These are phyloP conservation scores for Nicotiana otophora DNA, from an alignment of 257 asterid species.

Conservation along the genomic window DNA sequence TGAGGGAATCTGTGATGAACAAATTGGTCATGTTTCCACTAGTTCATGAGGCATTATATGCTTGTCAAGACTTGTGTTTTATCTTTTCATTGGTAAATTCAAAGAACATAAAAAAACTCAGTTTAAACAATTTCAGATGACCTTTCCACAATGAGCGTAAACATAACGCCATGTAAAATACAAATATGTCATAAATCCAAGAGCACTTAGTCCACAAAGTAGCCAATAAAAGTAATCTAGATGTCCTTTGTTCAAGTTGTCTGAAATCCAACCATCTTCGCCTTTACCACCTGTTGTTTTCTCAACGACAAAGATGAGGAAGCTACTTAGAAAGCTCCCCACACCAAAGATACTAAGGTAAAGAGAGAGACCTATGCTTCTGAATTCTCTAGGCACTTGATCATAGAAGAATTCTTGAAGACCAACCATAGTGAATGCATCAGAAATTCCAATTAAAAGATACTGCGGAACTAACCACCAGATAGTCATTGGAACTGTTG, in stretches of 20 bases:
- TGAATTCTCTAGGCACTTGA: slow-evolving; percentile 51
- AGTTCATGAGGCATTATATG: too few relatives aligned
- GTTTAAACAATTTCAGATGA: background rate
- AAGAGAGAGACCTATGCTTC: slow-evolving; percentile 48
- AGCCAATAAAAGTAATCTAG: slow-evolving; percentile 70
- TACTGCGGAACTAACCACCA: slow-evolving; percentile 73
- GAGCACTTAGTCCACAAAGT: slow-evolving; percentile 38
- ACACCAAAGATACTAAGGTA: slow-evolving; percentile 48
- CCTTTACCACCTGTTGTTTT: slow-evolving; percentile 30
- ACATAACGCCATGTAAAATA: slow-evolving; percentile 34
- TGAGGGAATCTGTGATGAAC: too few relatives aligned
- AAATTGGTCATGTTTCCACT: too few relatives aligned
- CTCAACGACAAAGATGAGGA: slow-evolving; percentile 43
- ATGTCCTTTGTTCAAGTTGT: slow-evolving; percentile 62
- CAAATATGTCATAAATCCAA: slow-evolving; percentile 26
- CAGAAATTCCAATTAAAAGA: slow-evolving; percentile 39
- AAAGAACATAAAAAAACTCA: background rate
- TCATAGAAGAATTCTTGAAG: slow-evolving; percentile 68
- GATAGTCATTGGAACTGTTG: slow-evolving; percentile 50
- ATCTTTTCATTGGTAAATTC: background rate
- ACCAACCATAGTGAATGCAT: slow-evolving; percentile 48
- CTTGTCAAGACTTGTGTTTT: too few relatives aligned
- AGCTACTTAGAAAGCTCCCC: slow-evolving; percentile 58
- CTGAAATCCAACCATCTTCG: slow-evolving; percentile 46
- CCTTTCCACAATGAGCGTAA: slow-evolving; percentile 6